Conservation (phyloP, 2,329 filamentous ascomycete species). For the Fusarium sambucinum region DNA sequence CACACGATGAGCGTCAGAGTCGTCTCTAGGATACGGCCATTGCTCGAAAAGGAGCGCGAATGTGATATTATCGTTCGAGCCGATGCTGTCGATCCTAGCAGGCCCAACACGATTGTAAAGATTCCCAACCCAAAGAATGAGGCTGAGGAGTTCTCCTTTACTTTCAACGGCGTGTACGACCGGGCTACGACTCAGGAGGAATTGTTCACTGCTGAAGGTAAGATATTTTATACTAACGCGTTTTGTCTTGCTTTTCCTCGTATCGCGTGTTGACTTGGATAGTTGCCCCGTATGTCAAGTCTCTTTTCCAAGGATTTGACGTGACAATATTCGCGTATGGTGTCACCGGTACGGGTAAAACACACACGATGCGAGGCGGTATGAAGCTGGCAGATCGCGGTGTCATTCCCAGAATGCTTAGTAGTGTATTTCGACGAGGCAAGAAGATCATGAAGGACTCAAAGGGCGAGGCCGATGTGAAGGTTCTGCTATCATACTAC, state of each 20-base stretch:
- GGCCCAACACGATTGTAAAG: slow-evolving; percentile 77
- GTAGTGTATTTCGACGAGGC: slow-evolving; percentile 84
- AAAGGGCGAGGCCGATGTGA: slow-evolving; percentile 74
- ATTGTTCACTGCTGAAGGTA: slow-evolving; percentile 90
- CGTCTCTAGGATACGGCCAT: slow-evolving; percentile 88
- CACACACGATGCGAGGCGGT: slow-evolving; percentile 94
- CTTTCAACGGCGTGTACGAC: slow-evolving; percentile 94
- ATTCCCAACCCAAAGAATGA: slow-evolving; percentile 97
- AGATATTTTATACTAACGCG: slow-evolving; percentile 42
- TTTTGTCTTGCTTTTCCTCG: slow-evolving; percentile 1
- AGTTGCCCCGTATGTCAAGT: slow-evolving; percentile 92
- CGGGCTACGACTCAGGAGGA: slow-evolving; percentile 83
- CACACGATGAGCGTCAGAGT: slow-evolving; percentile 77
- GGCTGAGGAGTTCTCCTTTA: slow-evolving; percentile 89
- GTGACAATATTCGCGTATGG: slow-evolving; percentile 94
- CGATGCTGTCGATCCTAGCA: slow-evolving; percentile 71
- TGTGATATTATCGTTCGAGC: slow-evolving; percentile 86
- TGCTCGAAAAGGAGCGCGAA: slow-evolving; percentile 86
- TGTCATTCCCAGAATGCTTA: slow-evolving; percentile 87
- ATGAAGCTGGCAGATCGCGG: slow-evolving; percentile 87
- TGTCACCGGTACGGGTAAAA: slow-evolving; percentile 93
- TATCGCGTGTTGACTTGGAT: slow-evolving; percentile 47
- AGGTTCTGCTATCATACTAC: slow-evolving; percentile 88
- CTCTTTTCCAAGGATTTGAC: slow-evolving; percentile 89
- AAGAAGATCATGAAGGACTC: slow-evolving; percentile 88